Conservation (phyloP, 495 filamentous ascomycete species). For the Tirmania nivea region DNA sequence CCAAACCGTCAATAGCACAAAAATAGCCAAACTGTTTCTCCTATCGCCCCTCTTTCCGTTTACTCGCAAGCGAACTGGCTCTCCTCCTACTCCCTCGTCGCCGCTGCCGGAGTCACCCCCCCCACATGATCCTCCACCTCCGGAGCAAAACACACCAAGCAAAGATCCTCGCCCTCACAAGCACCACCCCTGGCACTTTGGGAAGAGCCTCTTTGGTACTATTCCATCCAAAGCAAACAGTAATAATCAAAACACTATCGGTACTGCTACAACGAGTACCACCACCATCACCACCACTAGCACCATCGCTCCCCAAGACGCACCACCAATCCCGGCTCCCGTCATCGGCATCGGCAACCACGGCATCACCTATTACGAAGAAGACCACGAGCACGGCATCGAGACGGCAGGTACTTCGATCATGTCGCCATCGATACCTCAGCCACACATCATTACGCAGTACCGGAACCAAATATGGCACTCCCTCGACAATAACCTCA, state of each 20-base stretch:
- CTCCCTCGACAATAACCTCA: slow-evolving; percentile 73
- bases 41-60: neutral
- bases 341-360: neutral
- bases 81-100: neutral
- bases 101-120: neutral
- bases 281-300: too few species aligned
- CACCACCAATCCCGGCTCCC: neutral
- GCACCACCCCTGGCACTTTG: neutral
- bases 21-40: neutral
- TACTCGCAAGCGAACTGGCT: neutral
- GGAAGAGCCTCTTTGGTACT: neutral
- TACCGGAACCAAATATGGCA: slow-evolving; percentile 74
- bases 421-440: neutral
- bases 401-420: neutral
- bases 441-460: slow-evolving; percentile 40
- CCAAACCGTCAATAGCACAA: neutral
- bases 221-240: neutral
- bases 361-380: neutral
- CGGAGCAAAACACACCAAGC: neutral
- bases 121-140: neutral
- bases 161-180: neutral
- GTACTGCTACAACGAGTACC: neutral
- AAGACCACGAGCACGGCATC: too few species aligned
- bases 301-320: neutral
- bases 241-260: neutral